phyloP scores from a whole-genome alignment of 108 stramenopile genomes.

The Seminavis robusta region DNA sequence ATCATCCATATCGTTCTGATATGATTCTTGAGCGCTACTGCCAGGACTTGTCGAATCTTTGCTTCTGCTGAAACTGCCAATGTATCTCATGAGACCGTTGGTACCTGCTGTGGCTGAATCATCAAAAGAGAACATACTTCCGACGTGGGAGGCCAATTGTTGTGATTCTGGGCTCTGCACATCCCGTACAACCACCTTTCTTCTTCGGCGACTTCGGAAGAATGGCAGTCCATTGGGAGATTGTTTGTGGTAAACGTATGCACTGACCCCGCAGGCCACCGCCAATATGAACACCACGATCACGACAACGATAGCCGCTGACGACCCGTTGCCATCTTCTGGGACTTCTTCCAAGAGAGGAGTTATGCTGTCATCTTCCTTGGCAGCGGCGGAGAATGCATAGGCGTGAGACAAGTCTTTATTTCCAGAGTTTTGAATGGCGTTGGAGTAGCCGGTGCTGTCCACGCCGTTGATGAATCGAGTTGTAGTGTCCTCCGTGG shows the following conservation, averaged over 20 bases:
- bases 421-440: constrained; percentile 6
- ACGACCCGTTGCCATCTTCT: not conserved
- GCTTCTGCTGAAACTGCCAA: not conserved
- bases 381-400: not conserved
- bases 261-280: not conserved
- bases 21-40: not conserved
- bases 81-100: not conserved
- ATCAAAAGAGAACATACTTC: not conserved
- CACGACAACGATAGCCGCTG: not conserved
- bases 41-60: not conserved
- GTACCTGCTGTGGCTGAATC: constrained; percentile 2
- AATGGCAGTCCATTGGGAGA: not conserved
- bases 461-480: too few species aligned
- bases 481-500: too few species aligned
- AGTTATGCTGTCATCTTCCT: too few species aligned
- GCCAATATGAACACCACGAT: not conserved
- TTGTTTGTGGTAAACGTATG: not conserved
- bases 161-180: too few species aligned
- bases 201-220: not conserved
- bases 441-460: constrained; percentile 1
- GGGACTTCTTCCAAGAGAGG: not conserved
- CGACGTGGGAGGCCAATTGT: not conserved
- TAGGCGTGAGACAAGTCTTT: not conserved
- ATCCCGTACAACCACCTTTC: too few species aligned
- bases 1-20: not conserved